Conservation (phyloP, 1,139 yeast genomes). For the Arxiozyma heterogenica region DNA sequence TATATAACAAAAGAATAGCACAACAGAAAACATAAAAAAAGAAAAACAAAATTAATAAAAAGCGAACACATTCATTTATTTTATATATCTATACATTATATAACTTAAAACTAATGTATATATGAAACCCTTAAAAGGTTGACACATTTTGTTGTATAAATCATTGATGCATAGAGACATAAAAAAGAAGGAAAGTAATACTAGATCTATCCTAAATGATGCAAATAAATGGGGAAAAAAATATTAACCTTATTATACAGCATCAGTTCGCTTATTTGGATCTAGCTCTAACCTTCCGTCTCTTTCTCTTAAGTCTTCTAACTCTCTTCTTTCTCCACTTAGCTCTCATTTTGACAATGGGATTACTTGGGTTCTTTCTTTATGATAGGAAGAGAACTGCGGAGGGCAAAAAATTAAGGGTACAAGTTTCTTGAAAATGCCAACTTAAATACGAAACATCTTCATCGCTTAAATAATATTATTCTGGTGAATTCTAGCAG, state of each 20-base stretch:
- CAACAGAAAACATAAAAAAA: neutral
- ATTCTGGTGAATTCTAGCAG: neutral
- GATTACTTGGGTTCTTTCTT: constrained; percentile 13
- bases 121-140: neutral
- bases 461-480: constrained; percentile 1
- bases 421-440: neutral
- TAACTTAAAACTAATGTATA: neutral
- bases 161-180: neutral
- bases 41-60: neutral
- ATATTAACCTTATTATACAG: neutral
- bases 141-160: neutral
- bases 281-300: constrained; percentile 99
- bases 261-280: constrained; percentile 68
- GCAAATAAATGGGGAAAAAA: neutral
- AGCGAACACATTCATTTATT: constrained; percentile 3
- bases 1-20: neutral
- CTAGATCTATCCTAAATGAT: constrained; percentile 1
- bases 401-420: neutral
- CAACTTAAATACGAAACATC: neutral
- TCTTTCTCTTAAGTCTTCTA: constrained; percentile 99
- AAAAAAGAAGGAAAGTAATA: neutral
- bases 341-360: constrained; percentile 55
- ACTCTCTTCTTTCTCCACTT: constrained; percentile 99
- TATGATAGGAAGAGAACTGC: neutral
- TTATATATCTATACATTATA: constrained; percentile 1